Evolutionary conservation across 2,329 filamentous ascomycete species (phyloP).

Genomic region (Aspergillus piperis): DNA sequence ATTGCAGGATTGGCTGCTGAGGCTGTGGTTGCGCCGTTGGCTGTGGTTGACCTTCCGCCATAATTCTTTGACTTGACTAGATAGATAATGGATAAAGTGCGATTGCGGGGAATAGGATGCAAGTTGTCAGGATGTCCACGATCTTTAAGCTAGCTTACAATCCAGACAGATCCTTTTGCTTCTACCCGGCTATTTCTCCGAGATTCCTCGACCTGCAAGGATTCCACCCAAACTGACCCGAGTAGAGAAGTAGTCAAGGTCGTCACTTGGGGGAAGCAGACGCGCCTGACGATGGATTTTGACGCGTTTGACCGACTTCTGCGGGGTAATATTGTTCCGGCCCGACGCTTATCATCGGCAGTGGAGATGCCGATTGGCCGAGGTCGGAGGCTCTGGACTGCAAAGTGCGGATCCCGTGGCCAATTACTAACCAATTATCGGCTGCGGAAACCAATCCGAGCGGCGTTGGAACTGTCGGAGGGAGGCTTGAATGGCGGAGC

Average conservation of each 20-base stretch:
- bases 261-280: background rate
- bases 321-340: constrained; percentile 20
- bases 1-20: constrained; percentile 34
- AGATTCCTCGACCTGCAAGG: background rate
- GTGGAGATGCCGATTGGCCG: constrained; percentile 12
- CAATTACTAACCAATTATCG: constrained; percentile 7
- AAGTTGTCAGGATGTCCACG: background rate
- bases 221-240: background rate
- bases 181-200: background rate
- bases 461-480: background rate
- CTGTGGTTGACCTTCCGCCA: constrained; percentile 31
- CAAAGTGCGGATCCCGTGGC: constrained; percentile 1
- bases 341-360: constrained; percentile 20
- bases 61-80: constrained; percentile 16
- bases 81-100: background rate
- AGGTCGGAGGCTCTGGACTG: constrained; percentile 19
- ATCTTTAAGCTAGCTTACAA: background rate
- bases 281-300: constrained; percentile 12
- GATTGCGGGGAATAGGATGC: constrained; percentile 11
- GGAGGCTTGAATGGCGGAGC: no score
- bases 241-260: background rate
- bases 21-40: constrained; percentile 24
- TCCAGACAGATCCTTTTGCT: background rate
- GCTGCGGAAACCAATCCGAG: background rate
- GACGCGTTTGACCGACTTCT: constrained; percentile 19